Base-by-base conservation (phyloP, 1,139 yeast genomes). In the Lodderomyces pseudojiufengensis region DNA sequence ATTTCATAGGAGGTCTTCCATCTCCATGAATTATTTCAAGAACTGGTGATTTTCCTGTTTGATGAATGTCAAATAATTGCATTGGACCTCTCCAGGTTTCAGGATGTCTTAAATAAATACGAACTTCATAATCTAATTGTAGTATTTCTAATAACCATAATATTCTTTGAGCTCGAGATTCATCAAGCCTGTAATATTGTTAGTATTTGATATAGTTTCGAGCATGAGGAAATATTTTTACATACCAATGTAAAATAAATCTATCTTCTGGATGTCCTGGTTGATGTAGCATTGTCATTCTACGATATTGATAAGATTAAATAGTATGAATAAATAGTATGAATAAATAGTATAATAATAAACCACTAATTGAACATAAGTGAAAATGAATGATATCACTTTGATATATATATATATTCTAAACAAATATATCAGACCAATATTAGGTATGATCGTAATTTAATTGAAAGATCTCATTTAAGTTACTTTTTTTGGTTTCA, bases 1-100 rank as follows among this genome's bases (percentile, higher is more conserved):
- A 53, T 36, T 55, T 52, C 15, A 62, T 35, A 38, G 56, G 52
- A 26, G 52, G 54, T 27, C 61, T 55, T 9, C 78, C 78, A 48
- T 73, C 73, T 21, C 59, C 66, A 38, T 58, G 65, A n/a, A 55
- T 49, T 13, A 77, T 60, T 38, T 73, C 76, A 31, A 77, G 52
- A 4, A 78, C 52, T 0, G 85, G 84, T 1, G 76, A 59, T 48
- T 75, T 76, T 1, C 83, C 84, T 22, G 72, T 51, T 4, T 81
- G 80, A 46, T 78, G 82, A 8, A 76, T 65, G 28, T 70, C 63
- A 41, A 65, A 67, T 29, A 78, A 55, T 25, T 68, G 78, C 27
- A 55, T 49, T 3, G 73, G 72, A 2, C 67, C 70, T 37, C 75
- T 54, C 63, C 64, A 63, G 5, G 72, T 66, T 9, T 63, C 57